Conservation (phyloP, 106 monocot species). For the Amphibolis antarctica region DNA sequence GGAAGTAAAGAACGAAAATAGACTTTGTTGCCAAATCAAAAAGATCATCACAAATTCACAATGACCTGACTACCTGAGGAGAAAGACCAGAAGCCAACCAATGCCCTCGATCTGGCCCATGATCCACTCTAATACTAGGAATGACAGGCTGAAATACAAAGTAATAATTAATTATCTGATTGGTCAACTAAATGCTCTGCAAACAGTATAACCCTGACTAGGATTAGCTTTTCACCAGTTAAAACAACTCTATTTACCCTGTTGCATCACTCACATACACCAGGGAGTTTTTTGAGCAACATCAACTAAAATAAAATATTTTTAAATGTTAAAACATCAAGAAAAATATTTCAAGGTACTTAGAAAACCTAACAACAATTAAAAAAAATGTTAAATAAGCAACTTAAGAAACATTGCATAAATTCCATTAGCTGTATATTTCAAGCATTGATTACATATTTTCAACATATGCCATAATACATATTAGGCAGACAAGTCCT, state of each 20-base stretch:
- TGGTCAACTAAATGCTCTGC: conserved; percentile 2
- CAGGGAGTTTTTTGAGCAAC: neutral
- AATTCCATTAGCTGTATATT: too few species aligned
- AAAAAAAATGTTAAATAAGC: neutral
- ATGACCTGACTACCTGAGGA: conserved; percentile 94
- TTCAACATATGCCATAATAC: neutral
- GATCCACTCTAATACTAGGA: conserved; percentile 59
- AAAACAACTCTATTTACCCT: conserved; percentile 4
- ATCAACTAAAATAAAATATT: too few species aligned
- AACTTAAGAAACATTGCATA: neutral
- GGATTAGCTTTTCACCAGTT: conserved; percentile 11
- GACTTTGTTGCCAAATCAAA: conserved; percentile 1
- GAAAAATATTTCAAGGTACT: too few species aligned
- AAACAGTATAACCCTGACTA: conserved; percentile 2
- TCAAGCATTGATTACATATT: neutral
- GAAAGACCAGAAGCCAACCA: conserved; percentile 86
- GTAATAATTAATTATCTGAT: conserved; percentile 9
- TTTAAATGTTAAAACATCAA: too few species aligned
- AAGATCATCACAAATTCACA: neutral
- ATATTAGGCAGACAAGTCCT: neutral
- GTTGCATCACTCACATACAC: conserved; percentile 6
- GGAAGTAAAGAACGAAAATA: neutral
- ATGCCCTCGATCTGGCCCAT: conserved; percentile 80
- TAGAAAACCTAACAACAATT: too few species aligned
- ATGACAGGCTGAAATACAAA: conserved; percentile 50